Percentiles rank a stretch among this genome's conserved stretches.
Evolutionary conservation across 352 stramenopile species (phyloP).

Genomic region (Peronospora farinosa): DNA sequence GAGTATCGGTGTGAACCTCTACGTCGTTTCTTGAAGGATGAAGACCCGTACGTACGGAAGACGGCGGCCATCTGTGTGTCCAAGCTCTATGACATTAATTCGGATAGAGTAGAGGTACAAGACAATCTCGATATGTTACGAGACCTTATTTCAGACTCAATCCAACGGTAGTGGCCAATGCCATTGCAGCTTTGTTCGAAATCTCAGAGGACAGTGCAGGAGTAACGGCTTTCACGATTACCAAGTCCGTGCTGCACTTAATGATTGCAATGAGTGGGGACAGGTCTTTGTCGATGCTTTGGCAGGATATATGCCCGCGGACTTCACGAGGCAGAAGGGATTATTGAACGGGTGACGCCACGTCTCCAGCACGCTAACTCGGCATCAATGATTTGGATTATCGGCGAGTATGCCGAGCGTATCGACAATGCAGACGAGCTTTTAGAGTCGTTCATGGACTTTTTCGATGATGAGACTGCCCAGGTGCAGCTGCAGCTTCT

Average conservation of each 20-base stretch:
- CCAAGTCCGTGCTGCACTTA: constrained; percentile 94
- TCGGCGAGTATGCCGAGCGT: constrained; percentile 97
- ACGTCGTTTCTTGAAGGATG: constrained; percentile 87
- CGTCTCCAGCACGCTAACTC: constrained; percentile 97
- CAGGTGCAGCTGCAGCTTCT: constrained; percentile 97
- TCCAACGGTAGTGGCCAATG: constrained; percentile 97
- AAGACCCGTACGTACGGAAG: constrained; percentile 99
- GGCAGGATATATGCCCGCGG: constrained; percentile 91
- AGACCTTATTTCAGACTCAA: constrained; percentile 97
- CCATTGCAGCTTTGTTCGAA: constrained; percentile 95
- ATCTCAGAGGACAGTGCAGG: constrained; percentile 93
- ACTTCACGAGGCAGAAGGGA: constrained; percentile 95
- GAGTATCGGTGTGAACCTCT: constrained; percentile 98
- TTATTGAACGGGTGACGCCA: constrained; percentile 98
- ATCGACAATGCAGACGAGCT: constrained; percentile 99
- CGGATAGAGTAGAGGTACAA: constrained; percentile 93
- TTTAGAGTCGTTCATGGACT: constrained; percentile 98
- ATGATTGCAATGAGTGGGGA: constrained; percentile 99
- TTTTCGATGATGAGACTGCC: constrained; percentile 96
- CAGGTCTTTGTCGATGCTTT: constrained; percentile 98
- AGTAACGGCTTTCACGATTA: constrained; percentile 88
- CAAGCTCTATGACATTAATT: constrained; percentile 99
- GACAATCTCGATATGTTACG: constrained; percentile 95
- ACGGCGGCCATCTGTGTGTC: constrained; percentile 98
- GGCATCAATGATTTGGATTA: constrained; percentile 99